Base-by-base conservation (phyloP, 495 filamentous ascomycete genomes). In the Hypomontagnella submonticulosa region DNA sequence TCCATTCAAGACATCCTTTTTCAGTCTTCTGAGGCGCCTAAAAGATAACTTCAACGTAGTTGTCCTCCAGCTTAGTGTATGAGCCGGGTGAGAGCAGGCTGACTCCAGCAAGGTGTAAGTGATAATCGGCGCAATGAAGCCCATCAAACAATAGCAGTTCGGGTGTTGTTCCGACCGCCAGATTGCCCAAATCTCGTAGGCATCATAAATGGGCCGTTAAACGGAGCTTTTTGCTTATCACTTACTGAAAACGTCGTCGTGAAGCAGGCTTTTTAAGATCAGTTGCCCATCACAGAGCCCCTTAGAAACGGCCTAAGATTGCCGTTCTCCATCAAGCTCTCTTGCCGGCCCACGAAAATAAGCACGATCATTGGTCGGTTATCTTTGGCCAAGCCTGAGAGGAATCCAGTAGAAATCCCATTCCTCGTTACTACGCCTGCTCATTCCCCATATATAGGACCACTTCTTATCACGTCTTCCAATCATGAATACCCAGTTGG, bases 221-320 rank as follows among this genome's bases (percentile, higher is more conserved):
- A 69, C 60, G 66, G 66, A 57, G 66, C 40, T 52, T 13, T 51
- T 56, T 64, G 66, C 66, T 64, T 56, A 69, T 69, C 66, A 69
- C 37, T 69, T 69, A 63, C 66, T 69, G 32, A 64, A 69, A 69
- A 57, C 51, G 66, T 64, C 54, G 37, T 61, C n/a, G 37, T 69
- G 55, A 69, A 69, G 66, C 66, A 69, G 59, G 60, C 66, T 69
- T 64, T 63, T 64, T 63, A 60, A 69, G 60, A 69, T 69, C 65
- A 69, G 66, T 69, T 61, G 66, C 66, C 56, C 66, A 64, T 69
- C 55, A 69, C 40, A 69, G 66, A 69, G 56, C 66, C 66, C 66
- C 66, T 69, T 64, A 43, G 66, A 61, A 69, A 64, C 55, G 49
- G 60, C 37, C 38, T 54, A 63, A 69, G 60, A 69, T 69, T 64